Evolutionary conservation across 176 grass and related monocot species (phyloP).

Genomic region (Juncus effusus): DNA sequence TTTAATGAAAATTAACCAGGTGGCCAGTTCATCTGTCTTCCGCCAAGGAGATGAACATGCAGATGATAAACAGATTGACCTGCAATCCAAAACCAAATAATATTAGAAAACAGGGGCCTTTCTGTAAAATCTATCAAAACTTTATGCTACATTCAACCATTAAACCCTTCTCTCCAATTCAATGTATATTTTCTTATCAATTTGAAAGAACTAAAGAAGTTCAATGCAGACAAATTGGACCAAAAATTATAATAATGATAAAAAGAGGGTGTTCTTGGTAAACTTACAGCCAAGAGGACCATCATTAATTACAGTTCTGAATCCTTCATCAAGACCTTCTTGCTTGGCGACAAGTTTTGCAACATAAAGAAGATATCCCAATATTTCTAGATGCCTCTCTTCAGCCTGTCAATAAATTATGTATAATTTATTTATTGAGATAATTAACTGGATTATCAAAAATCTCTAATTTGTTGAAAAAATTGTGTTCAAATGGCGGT

Average conservation of each 20-base stretch:
- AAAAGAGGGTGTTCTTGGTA: neutral
- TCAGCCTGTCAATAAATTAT: constrained; percentile 48
- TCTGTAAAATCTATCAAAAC: no score
- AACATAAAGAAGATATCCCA: constrained; percentile 53
- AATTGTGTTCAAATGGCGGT: no score
- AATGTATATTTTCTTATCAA: no score
- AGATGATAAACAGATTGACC: constrained; percentile 79
- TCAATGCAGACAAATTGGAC: no score
- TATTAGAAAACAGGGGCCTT: neutral
- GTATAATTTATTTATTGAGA: neutral
- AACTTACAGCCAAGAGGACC: constrained; percentile 53
- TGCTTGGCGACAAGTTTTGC: constrained; percentile 60
- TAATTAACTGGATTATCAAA: no score
- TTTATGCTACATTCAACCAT: neutral
- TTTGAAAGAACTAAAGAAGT: no score
- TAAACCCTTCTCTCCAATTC: no score
- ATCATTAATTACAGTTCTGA: constrained; percentile 69
- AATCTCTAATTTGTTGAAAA: no score
- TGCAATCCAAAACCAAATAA: constrained; percentile 18
- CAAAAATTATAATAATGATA: no score
- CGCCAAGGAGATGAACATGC: constrained; percentile 66
- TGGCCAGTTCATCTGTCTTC: constrained; percentile 74
- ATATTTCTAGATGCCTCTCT: constrained; percentile 48
- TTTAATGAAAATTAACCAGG: constrained; percentile 42
- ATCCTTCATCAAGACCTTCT: constrained; percentile 58